phyloP scores from a whole-genome alignment of 805 yeast genomes.

The Ascoidea tarda region DNA sequence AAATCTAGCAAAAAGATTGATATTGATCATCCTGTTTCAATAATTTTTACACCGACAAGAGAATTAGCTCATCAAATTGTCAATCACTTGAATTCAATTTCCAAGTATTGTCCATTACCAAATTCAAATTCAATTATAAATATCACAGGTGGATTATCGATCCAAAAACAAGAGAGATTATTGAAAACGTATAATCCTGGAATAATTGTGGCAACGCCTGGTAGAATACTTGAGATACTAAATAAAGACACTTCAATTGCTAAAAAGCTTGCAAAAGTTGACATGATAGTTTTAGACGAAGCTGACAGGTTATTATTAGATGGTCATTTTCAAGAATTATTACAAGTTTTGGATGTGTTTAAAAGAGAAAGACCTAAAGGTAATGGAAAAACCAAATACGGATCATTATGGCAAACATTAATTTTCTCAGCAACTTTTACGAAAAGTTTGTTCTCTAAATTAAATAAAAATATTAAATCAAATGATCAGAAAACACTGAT shows the following conservation, averaged over 20 bases:
- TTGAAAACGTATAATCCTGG: constrained; percentile 56
- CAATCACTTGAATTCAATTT: constrained; percentile 50
- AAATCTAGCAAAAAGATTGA: constrained; percentile 10
- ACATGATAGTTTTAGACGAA: constrained; percentile 69
- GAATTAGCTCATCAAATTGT: constrained; percentile 92
- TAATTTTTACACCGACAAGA: constrained; percentile 89
- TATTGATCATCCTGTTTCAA: constrained; percentile 43
- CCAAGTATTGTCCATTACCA: constrained; percentile 36
- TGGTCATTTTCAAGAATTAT: constrained; percentile 92
- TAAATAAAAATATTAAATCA: constrained; percentile 28
- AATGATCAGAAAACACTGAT: constrained; percentile 21
- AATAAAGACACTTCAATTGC: constrained; percentile 42
- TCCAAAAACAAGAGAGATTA: constrained; percentile 83
- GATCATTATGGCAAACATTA: constrained; percentile 61
- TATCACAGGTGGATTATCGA: constrained; percentile 89
- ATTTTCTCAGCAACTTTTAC: constrained; percentile 95
- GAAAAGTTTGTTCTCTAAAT: constrained; percentile 63
- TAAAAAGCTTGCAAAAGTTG: constrained; percentile 26
- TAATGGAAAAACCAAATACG: constrained; percentile 23
- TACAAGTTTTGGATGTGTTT: constrained; percentile 58
- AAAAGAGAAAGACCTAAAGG: constrained; percentile 31
- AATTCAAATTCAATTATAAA: constrained; percentile 45
- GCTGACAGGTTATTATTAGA: constrained; percentile 92
- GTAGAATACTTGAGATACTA: constrained; percentile 72
- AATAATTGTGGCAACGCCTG: constrained; percentile 89